These are phyloP conservation scores for Calonectria henricotiae DNA, from an alignment of 2,329 filamentous ascomycete genomes.

Conservation along the genomic window DNA sequence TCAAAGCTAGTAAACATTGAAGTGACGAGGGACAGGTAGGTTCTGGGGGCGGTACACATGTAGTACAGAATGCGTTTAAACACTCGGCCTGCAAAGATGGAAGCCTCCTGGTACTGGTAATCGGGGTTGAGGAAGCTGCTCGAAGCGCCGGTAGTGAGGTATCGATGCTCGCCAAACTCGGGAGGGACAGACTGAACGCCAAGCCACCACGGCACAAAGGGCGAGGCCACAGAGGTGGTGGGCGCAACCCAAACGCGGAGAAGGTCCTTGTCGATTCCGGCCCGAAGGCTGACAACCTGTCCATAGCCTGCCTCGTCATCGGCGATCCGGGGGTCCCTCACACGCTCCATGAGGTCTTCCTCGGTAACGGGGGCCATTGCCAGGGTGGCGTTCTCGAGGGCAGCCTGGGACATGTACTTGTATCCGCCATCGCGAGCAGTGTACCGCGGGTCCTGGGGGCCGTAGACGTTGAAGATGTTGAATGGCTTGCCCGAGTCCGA, in stretches of 20 bases:
- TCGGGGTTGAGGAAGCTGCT: conserved; percentile 50
- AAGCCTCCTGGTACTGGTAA: conserved; percentile 47
- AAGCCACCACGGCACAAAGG: conserved; percentile 49
- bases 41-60: conserved; percentile 46
- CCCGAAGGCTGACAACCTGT: conserved; percentile 43
- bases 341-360: conserved; percentile 47
- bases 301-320: conserved; percentile 49
- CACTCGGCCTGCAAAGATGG: conserved; percentile 45
- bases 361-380: conserved; percentile 47
- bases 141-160: conserved; percentile 46
- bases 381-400: conserved; percentile 44
- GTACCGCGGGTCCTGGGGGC: conserved; percentile 44
- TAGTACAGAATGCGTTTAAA: conserved; percentile 48
- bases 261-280: conserved; percentile 42
- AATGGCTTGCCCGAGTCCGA: conserved; percentile 42
- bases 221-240: conserved; percentile 41
- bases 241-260: conserved; percentile 48
- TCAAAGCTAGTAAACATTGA: conserved; percentile 41
- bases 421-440: conserved; percentile 49
- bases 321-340: conserved; percentile 45
- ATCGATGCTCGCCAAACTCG: conserved; percentile 46
- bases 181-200: conserved; percentile 45
- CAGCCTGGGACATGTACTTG: conserved; percentile 49
- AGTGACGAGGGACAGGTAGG: conserved; percentile 43
- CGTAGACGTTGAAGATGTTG: conserved; percentile 48